Evolutionary conservation across 2,329 filamentous ascomycete species (phyloP).

Genomic region (Verticillium dahliae): DNA sequence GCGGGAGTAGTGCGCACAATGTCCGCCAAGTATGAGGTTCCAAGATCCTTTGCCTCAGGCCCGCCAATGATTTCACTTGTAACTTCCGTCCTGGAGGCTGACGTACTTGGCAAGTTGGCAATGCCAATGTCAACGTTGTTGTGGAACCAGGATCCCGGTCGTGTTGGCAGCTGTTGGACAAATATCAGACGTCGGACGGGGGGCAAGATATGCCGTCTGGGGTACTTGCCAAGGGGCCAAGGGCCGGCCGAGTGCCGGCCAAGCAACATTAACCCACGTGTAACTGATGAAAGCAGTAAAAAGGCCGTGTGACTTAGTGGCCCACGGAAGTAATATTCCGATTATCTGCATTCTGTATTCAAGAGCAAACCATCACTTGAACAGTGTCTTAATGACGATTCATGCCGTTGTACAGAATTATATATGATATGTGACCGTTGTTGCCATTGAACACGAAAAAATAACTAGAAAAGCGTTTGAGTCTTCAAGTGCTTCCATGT

Average conservation of each 20-base stretch:
- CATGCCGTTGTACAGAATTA: too few species aligned
- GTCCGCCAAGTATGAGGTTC: neutral
- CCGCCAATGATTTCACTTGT: neutral
- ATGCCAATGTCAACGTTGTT: neutral
- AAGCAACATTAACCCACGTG: neutral
- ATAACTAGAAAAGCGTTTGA: too few species aligned
- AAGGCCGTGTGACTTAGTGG: neutral
- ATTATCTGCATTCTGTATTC: too few species aligned
- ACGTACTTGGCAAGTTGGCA: neutral
- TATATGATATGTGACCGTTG: too few species aligned
- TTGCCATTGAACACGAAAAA: too few species aligned
- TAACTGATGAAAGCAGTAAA: too few species aligned
- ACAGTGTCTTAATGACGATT: too few species aligned
- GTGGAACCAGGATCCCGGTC: neutral
- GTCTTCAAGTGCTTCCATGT: too few species aligned
- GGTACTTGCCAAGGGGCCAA: neutral
- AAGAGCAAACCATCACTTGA: too few species aligned
- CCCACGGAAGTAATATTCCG: too few species aligned
- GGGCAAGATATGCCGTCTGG: neutral
- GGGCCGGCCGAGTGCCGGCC: neutral
- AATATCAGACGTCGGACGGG: neutral
- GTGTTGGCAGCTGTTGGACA: too few species aligned
- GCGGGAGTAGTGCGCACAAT: neutral
- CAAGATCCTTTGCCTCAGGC: neutral
- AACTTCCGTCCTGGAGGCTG: neutral